phyloP scores from a whole-genome alignment of 306 rosid species.

The Ceratonia siliqua region DNA sequence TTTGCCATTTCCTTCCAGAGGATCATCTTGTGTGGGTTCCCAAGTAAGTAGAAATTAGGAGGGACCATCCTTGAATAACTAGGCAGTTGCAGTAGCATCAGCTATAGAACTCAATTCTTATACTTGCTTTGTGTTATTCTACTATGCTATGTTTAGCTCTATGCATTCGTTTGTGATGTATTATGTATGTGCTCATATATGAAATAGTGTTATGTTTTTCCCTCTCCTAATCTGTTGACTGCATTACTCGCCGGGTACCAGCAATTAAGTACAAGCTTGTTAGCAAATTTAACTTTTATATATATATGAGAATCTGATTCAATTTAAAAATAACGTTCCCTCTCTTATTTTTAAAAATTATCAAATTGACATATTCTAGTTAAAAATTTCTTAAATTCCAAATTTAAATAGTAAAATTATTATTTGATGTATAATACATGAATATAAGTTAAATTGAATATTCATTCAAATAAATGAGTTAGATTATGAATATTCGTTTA shows the following conservation, averaged over 20 bases:
- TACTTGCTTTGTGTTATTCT: not conserved
- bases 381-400: too few species aligned
- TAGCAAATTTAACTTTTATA: too few species aligned
- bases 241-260: not conserved
- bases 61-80: slow-evolving; percentile 6
- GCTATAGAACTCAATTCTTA: slow-evolving; percentile 1
- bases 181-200: not conserved
- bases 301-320: too few species aligned
- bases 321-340: too few species aligned
- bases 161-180: slow-evolving; percentile 4
- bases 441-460: too few species aligned
- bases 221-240: not conserved
- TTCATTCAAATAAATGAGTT: too few species aligned
- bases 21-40: slow-evolving; percentile 81
- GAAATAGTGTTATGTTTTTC: not conserved
- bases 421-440: too few species aligned
- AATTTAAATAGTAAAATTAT: too few species aligned
- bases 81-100: not conserved
- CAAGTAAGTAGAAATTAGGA: slow-evolving; percentile 38
- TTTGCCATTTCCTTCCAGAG: slow-evolving; percentile 87
- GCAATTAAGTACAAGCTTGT: too few species aligned
- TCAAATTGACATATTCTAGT: too few species aligned
- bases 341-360: too few species aligned
- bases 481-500: too few species aligned
- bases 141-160: not conserved